Percentiles rank a stretch among this genome's conserved stretches.
These are phyloP conservation scores for Persicaria tinctoria DNA, from an alignment of 148 eudicot species.

Conservation along the genomic window DNA sequence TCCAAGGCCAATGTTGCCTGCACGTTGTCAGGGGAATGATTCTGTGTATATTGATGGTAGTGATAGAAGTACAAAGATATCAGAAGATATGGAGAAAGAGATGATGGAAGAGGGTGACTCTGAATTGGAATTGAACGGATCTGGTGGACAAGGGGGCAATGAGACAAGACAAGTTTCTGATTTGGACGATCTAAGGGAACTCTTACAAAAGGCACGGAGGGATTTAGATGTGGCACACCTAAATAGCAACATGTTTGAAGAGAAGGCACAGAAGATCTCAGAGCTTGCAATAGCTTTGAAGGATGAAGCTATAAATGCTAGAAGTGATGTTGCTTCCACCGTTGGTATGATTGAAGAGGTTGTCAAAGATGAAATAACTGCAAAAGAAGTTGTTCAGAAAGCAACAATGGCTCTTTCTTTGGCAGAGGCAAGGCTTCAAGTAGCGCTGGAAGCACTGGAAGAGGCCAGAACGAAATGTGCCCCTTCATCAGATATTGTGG, in stretches of 20 bases:
- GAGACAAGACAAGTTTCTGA: conserved; percentile 36
- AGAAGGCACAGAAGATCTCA: conserved; percentile 82
- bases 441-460: conserved; percentile 51
- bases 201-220: conserved; percentile 54
- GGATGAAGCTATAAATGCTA: conserved; percentile 73
- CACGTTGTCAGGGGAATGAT: conserved; percentile 60
- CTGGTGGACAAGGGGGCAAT: conserved; percentile 34
- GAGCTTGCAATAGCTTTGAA: conserved; percentile 77
- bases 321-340: conserved; percentile 44
- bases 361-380: conserved; percentile 52
- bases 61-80: conserved; percentile 37
- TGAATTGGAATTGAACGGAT: conserved; percentile 25
- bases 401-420: conserved; percentile 78
- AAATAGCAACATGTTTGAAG: conserved; percentile 81
- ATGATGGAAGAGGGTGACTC: conserved; percentile 19
- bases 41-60: conserved; percentile 59
- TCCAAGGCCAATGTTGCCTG: conserved; percentile 23
- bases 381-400: conserved; percentile 69
- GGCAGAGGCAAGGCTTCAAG: conserved; percentile 80
- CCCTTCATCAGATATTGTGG: conserved; percentile 23
- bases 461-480: conserved; percentile 37
- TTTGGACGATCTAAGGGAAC: conserved; percentile 57
- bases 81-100: conserved; percentile 32
- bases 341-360: conserved; percentile 47
- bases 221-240: conserved; percentile 77